Evolutionary conservation across 192 early-diverging fungal genomes (phyloP), one percentile per base, ranked within the genome.

Genomic region (Umbelopsis sp.): DNA sequence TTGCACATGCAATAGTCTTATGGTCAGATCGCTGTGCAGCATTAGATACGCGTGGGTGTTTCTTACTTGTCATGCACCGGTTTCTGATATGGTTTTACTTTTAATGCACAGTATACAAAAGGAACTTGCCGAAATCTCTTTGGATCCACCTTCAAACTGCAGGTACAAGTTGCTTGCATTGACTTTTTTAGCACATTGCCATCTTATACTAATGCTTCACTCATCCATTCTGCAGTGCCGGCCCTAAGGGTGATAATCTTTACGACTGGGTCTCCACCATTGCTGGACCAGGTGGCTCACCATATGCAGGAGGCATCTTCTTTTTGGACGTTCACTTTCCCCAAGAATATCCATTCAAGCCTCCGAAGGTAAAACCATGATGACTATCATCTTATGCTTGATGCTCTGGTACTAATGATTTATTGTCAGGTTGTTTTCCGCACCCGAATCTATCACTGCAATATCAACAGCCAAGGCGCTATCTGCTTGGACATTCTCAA

Each of bases 231-330:
- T 21, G 18, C 76, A 93, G 92, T 75, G 97, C 97, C 49, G 94
- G 96, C 25, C 96, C 97, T 9, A 97, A 97, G 70, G 95, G 94
- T 33, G 97, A 97, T 78, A 95, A 95, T 65, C 80, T 98, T 44
- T 97, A 94, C 77, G 94, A 98, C 73, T 98, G 97, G 97, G 90
- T 93, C 4, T 91, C 96, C 20, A 97, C 97, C 4, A 95, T 98
- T 69, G 86, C 89, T 48, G 97, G 97, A 9, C 97, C 97, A 10
- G 80, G 85, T 66, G 93, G 87, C 46, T 94, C 93, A 25, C 96
- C 97, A 10, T 98, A 98, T 73, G 88, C 86, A 25, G 88, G 90
- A 22, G 97, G 97, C 7, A 88, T 95, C 30, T 98, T 96, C 82
- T 97, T 97, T 74, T 81, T 98, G 33, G 95, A 97, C 68, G 93